Evolutionary conservation across 768 basidiomycete genomes (phyloP).

Genomic region (Leucocoprinus birnbaumii): DNA sequence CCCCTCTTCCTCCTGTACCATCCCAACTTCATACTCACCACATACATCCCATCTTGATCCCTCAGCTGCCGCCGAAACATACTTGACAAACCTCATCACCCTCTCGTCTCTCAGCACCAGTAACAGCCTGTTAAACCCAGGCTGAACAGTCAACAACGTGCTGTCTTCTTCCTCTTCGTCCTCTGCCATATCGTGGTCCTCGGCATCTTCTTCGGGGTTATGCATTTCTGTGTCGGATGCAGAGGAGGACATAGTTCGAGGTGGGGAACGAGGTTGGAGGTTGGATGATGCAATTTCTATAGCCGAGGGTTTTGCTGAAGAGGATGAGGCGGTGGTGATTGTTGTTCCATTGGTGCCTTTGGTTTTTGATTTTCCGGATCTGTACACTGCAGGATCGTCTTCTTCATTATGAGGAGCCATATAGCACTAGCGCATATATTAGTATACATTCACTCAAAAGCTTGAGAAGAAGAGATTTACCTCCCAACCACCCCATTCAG

Average conservation of each 20-base stretch:
- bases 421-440: conserved; percentile 60
- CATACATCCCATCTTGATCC: conserved; percentile 94
- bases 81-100: conserved; percentile 95
- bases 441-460: neutral
- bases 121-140: conserved; percentile 85
- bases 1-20: conserved; percentile 62
- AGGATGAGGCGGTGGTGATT: neutral
- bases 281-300: conserved; percentile 12
- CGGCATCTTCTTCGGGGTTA: conserved; percentile 18
- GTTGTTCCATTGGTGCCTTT: neutral
- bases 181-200: conserved; percentile 30
- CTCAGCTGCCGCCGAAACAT: conserved; percentile 84
- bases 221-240: conserved; percentile 1
- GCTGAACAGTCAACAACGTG: conserved; percentile 83
- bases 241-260: neutral
- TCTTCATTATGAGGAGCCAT: conserved; percentile 94
- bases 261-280: neutral
- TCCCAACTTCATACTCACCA: conserved; percentile 89
- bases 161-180: conserved; percentile 67
- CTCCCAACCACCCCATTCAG: conserved; percentile 95
- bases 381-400: conserved; percentile 94
- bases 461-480: conserved; percentile 34
- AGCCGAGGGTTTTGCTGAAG: neutral
- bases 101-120: conserved; percentile 90
- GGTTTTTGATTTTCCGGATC: conserved; percentile 49